These are phyloP conservation scores for Priceomyces haplophilus DNA, from an alignment of 805 yeast genomes.

Conservation along the genomic window DNA sequence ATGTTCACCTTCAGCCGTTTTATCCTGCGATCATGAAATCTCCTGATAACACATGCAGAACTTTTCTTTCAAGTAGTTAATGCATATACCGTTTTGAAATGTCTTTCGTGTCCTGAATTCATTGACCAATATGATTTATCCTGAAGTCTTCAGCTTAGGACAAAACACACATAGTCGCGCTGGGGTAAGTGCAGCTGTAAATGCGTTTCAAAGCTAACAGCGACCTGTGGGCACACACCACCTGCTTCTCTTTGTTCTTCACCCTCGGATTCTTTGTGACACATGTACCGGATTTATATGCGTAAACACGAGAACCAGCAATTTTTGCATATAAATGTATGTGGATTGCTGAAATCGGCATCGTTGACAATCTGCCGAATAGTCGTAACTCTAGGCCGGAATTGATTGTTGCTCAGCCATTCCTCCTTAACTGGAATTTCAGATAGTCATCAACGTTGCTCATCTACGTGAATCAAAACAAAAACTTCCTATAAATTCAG, in stretches of 20 bases:
- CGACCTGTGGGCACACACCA: too few relatives aligned
- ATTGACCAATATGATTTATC: too few relatives aligned
- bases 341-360: not conserved
- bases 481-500: not conserved
- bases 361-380: not conserved
- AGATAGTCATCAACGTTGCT: not conserved
- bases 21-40: too few relatives aligned
- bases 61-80: too few relatives aligned
- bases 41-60: too few relatives aligned
- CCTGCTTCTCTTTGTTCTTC: slow-evolving; percentile 1
- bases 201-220: not conserved
- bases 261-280: not conserved
- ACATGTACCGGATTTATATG: not conserved
- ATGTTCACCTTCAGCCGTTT: too few relatives aligned
- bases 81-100: too few relatives aligned
- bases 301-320: slow-evolving; percentile 1
- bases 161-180: too few relatives aligned
- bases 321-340: not conserved
- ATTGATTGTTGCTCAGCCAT: not conserved
- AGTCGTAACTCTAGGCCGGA: not conserved
- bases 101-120: too few relatives aligned
- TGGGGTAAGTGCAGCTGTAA: too few relatives aligned
- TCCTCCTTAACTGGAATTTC: not conserved
- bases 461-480: not conserved
- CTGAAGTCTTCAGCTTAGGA: too few relatives aligned